Evolutionary conservation across 257 asterid genomes (phyloP).

Genomic region (Echites panduratus): DNA sequence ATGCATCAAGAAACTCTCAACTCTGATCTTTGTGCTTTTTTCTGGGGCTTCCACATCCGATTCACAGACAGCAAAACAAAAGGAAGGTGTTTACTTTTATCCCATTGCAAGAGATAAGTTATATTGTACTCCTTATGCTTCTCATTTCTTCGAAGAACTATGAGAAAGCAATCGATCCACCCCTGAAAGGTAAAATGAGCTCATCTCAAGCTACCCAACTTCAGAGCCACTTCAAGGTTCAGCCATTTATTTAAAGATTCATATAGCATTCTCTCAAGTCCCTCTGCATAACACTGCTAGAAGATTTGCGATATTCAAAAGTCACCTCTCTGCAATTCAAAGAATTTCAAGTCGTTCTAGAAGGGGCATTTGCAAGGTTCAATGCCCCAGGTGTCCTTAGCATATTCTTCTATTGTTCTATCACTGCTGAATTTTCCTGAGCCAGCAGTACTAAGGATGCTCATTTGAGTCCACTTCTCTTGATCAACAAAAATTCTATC

Average conservation of each 20-base stretch:
- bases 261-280: neutral
- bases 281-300: neutral
- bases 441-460: conserved; percentile 42
- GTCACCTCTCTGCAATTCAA: neutral
- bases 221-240: neutral
- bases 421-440: conserved; percentile 52
- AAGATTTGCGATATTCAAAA: neutral
- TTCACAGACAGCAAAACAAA: no score
- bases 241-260: neutral
- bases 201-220: neutral
- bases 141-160: neutral
- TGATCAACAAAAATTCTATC: conserved; percentile 35
- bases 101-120: no score
- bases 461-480: conserved; percentile 43
- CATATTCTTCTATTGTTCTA: conserved; percentile 43
- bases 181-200: neutral
- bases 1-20: neutral
- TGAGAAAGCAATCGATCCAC: neutral
- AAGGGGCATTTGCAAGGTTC: conserved; percentile 48
- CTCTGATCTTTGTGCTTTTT: neutral
- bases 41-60: neutral
- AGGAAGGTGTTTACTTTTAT: neutral
- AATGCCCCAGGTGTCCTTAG: conserved; percentile 41
- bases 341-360: conserved; percentile 3
- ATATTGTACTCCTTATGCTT: neutral